Conservation (phyloP, 441 rosid species). For the Populus trichocarpa region DNA sequence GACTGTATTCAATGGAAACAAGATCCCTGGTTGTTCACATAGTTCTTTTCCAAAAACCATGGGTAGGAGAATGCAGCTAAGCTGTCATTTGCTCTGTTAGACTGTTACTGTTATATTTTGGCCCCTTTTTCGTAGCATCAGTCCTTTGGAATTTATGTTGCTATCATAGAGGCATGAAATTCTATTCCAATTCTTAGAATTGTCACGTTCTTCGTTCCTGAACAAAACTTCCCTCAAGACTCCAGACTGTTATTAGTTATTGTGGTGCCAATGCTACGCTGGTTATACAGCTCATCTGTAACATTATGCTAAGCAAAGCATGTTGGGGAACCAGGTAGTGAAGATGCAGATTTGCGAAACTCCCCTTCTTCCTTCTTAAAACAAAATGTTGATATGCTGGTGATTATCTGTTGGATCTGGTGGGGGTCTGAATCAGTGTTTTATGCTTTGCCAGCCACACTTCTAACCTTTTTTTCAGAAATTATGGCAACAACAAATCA, state of each 20-base stretch:
- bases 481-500: neutral
- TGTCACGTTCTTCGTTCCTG: neutral
- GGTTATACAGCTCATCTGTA: neutral
- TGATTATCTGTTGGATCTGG: neutral
- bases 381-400: neutral
- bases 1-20: neutral
- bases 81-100: neutral
- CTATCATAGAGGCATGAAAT: neutral
- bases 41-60: neutral
- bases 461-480: neutral
- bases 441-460: neutral
- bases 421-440: neutral
- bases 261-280: neutral
- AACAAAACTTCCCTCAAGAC: neutral
- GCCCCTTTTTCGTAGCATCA: neutral
- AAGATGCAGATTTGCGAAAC: neutral
- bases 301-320: neutral
- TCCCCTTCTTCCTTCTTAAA: neutral
- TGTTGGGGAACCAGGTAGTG: neutral
- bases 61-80: neutral
- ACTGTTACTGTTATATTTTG: neutral
- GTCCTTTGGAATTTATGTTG: neutral
- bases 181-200: neutral
- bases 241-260: neutral
- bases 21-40: neutral